Percentiles rank a stretch among this genome's conserved stretches.
These are phyloP conservation scores for Haplosporangium sp. DNA, from an alignment of 371 early-diverging fungal species.

Conservation along the genomic window DNA sequence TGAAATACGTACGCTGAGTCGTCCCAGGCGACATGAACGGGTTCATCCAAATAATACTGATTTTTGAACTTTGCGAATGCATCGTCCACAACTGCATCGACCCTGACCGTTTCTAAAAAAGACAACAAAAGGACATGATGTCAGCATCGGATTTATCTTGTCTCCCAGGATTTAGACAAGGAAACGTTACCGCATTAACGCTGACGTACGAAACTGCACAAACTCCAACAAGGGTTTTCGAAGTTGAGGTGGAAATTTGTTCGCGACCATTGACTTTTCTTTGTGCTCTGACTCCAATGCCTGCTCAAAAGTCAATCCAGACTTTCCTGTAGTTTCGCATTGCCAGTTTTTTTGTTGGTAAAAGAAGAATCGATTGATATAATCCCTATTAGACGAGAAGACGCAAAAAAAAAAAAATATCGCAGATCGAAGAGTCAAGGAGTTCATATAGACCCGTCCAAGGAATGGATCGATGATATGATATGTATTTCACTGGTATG, in stretches of 20 bases:
- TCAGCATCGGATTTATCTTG: neutral
- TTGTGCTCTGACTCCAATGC: slow-evolving; percentile 81
- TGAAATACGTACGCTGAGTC: slow-evolving; percentile 19
- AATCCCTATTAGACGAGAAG: slow-evolving; percentile 65
- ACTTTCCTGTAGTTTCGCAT: slow-evolving; percentile 81
- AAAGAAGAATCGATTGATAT: slow-evolving; percentile 72
- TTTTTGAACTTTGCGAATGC: slow-evolving; percentile 60
- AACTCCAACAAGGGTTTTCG: slow-evolving; percentile 70
- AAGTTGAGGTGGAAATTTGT: slow-evolving; percentile 75
- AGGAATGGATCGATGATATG: neutral
- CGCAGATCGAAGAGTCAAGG: neutral
- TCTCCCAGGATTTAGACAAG: neutral
- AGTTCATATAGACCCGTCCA: neutral
- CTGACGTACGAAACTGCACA: slow-evolving; percentile 77
- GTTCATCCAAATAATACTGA: slow-evolving; percentile 60
- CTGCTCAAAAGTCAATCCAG: slow-evolving; percentile 80
- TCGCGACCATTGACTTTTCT: slow-evolving; percentile 65
- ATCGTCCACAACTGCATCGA: slow-evolving; percentile 68
- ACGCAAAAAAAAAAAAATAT: slow-evolving; percentile 1
- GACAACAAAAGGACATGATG: neutral
- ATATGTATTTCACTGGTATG: neutral
- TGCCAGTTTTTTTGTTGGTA: slow-evolving; percentile 84
- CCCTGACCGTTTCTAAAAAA: slow-evolving; percentile 60
- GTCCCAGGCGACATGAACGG: slow-evolving; percentile 64
- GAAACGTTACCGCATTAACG: neutral